These are phyloP conservation scores for Angomonas ambiguus DNA, from an alignment of 208 protist species.

Conservation along the genomic window DNA sequence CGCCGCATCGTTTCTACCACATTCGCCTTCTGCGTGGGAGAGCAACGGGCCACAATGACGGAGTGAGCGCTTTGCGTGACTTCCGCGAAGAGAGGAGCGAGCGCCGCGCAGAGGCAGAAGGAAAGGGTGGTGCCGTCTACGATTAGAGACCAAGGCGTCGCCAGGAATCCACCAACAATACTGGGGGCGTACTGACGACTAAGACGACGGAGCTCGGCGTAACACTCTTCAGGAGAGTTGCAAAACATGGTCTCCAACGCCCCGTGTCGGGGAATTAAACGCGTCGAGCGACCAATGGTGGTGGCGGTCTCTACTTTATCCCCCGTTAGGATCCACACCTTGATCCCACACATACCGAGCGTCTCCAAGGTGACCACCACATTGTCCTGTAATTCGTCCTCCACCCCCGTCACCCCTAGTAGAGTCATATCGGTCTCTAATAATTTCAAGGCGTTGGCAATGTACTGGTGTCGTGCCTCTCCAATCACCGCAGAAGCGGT, in stretches of 20 bases:
- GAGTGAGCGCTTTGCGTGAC: slow-evolving; percentile 68
- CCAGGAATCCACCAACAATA: background rate
- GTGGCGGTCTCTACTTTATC: slow-evolving; percentile 97
- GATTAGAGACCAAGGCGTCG: slow-evolving; percentile 55
- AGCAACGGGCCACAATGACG: slow-evolving; percentile 95
- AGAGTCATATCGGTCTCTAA: slow-evolving; percentile 91
- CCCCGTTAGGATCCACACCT: slow-evolving; percentile 98
- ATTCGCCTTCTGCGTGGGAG: slow-evolving; percentile 97
- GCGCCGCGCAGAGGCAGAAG: slow-evolving; percentile 41
- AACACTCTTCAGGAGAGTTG: slow-evolving; percentile 29
- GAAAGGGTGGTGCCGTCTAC: slow-evolving; percentile 73
- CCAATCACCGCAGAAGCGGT: slow-evolving; percentile 45
- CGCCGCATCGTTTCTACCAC: slow-evolving; percentile 89
- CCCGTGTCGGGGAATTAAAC: slow-evolving; percentile 80
- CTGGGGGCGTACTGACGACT: background rate
- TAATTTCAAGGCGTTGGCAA: slow-evolving; percentile 69
- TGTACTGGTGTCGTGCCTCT: slow-evolving; percentile 36
- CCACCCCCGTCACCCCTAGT: slow-evolving; percentile 95
- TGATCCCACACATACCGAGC: slow-evolving; percentile 96
- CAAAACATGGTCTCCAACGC: slow-evolving; percentile 50
- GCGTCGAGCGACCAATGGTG: slow-evolving; percentile 93
- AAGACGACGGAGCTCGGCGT: slow-evolving; percentile 34
- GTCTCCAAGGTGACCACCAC: slow-evolving; percentile 92
- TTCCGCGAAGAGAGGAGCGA: slow-evolving; percentile 39
- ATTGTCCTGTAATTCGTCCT: slow-evolving; percentile 97